phyloP scores from a whole-genome alignment of 2,329 filamentous ascomycete species.

The Amesomyces nigricolor region DNA sequence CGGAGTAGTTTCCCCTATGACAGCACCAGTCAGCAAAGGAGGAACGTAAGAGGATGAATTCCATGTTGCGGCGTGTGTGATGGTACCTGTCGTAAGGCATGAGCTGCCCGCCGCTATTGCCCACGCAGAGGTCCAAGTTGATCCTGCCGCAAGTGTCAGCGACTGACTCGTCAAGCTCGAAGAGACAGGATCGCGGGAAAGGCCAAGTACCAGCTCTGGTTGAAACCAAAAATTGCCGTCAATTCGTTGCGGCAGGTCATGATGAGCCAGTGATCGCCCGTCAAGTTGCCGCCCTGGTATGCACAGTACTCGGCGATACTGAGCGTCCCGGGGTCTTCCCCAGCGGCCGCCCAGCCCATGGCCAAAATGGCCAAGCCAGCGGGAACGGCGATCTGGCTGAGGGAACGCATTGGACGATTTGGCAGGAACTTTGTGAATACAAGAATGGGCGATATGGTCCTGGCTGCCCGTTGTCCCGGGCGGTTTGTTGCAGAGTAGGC shows the following conservation, averaged over 20 bases:
- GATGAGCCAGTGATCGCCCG: slow-evolving; percentile 31
- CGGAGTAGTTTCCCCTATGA: slow-evolving; percentile 25
- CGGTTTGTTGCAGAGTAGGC: too few relatives aligned
- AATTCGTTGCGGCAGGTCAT: slow-evolving; percentile 38
- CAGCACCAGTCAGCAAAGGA: not conserved
- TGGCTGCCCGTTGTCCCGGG: too few relatives aligned
- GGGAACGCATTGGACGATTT: slow-evolving; percentile 3
- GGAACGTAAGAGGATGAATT: not conserved
- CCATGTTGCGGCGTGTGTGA: too few relatives aligned
- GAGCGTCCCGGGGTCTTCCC: not conserved
- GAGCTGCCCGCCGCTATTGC: slow-evolving; percentile 27
- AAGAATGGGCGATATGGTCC: not conserved
- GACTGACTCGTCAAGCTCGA: not conserved
- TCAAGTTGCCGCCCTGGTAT: slow-evolving; percentile 33
- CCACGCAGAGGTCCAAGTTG: slow-evolving; percentile 32
- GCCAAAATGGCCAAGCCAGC: not conserved
- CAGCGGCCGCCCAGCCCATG: not conserved
- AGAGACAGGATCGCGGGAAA: not conserved
- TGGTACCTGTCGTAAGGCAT: slow-evolving; percentile 19
- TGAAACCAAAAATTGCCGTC: slow-evolving; percentile 32
- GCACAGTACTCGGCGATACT: slow-evolving; percentile 34
- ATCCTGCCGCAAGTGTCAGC: slow-evolving; percentile 28
- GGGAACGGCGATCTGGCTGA: not conserved
- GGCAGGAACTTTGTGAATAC: not conserved
- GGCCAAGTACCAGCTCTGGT: slow-evolving; percentile 35